Evolutionary conservation across 2,329 filamentous ascomycete genomes (phyloP), one percentile per base, ranked within the genome.

Genomic region (Decorospora gaudefroyi): DNA sequence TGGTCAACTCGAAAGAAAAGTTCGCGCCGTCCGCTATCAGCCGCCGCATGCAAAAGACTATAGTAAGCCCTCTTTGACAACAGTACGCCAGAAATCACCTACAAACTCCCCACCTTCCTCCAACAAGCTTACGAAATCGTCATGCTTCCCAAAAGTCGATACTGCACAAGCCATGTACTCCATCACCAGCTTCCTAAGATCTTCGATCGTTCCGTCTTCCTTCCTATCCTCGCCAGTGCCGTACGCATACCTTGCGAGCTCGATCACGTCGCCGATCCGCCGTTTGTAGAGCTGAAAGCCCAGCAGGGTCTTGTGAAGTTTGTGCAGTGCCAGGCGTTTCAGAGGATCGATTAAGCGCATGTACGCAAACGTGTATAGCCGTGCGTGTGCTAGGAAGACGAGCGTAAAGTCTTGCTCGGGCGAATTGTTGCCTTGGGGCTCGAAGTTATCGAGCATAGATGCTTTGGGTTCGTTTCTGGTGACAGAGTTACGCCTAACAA

Each of bases 351-450:
- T 50, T 18, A 65, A 47, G 8, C 46, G 51, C 41, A 60, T 38
- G 8, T 56, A 45, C 0, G 64, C 59, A 34, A 69, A 57, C 0
- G 44, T 53, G 32, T 68, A 69, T 1, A 69, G 50, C 2, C 56
- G 55, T 12, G 64, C 62, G 27, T 69, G 61, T 6, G 61, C 65
- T 1, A 68, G 52, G 12, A 69, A 53, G 1, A 63, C 37, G 0
- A 52, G 48, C 0, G 52, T 53, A 27, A 61, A 65, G 15, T 61
- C 19, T 29, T 59, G 53, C 5, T 51, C 17, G 0, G 36, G 23
- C 0, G 25, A 15, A 2, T 11, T 27, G 21, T 63, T 59, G n/a
- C 18, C 0, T n/a, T 38, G 2, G 0, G 49, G 49, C 8, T 42
- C 22, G 8, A 42, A 47, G 1, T 19, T 4, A 7, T 26, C 27